Evolutionary conservation across 306 rosid species (phyloP).

Genomic region (Medicago arabica): DNA sequence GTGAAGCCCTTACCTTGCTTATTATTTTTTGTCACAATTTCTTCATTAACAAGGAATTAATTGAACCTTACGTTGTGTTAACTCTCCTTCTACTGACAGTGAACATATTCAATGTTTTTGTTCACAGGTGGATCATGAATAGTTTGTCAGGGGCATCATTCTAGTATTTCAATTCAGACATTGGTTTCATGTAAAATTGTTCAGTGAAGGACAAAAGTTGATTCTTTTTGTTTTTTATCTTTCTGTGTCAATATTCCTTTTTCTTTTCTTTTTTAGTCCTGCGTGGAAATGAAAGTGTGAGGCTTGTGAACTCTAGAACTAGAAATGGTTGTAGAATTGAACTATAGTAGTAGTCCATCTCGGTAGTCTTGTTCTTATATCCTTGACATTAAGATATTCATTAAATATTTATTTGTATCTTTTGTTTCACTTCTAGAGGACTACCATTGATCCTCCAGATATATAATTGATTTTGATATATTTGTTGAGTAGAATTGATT

Average conservation of each 20-base stretch:
- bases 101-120: not conserved
- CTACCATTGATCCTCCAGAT: too few relatives aligned
- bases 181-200: conserved; percentile 3
- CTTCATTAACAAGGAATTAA: not conserved
- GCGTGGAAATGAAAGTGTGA: not conserved
- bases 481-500: too few relatives aligned
- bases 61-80: not conserved
- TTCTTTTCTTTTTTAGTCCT: not conserved
- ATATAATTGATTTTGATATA: too few relatives aligned
- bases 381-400: not conserved
- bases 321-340: not conserved
- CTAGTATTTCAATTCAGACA: conserved; percentile 4
- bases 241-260: not conserved
- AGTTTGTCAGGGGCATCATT: conserved; percentile 16
- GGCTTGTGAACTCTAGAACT: not conserved
- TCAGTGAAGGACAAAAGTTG: not conserved
- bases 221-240: not conserved
- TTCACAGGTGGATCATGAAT: conserved; percentile 45
- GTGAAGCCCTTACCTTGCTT: not conserved
- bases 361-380: not conserved
- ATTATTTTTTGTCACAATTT: not conserved
- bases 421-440: too few relatives aligned
- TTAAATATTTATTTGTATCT: not conserved
- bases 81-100: not conserved
- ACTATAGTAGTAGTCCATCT: not conserved